A percentile compares a stretch with the other conserved stretches of the same genome.
Conservation (phyloP, 192 early-diverging fungal genomes). For the Coemansia sp. region DNA sequence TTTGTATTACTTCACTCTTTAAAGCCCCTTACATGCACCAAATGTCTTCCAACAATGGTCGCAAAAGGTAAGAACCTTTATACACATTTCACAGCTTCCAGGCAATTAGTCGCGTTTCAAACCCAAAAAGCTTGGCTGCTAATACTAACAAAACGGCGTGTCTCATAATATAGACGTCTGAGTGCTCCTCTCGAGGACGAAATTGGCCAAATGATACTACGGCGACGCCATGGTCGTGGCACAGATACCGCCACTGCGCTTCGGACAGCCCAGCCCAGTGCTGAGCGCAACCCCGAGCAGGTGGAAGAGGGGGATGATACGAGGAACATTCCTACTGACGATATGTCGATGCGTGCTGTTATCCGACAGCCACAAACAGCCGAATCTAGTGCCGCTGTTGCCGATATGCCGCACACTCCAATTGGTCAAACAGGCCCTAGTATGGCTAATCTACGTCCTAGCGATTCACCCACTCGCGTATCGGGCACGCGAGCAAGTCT, state of each 20-base stretch:
- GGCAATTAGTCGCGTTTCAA: not conserved
- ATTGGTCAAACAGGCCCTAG: not conserved
- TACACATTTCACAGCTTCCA: not conserved
- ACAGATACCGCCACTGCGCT: not conserved
- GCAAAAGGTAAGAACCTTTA: not conserved
- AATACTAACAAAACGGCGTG: not conserved
- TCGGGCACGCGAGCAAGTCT: not conserved
- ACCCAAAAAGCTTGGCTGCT: not conserved
- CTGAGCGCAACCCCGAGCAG: not conserved
- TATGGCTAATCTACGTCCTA: not conserved
- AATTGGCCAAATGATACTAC: not conserved
- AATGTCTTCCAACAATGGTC: not conserved
- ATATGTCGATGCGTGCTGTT: not conserved
- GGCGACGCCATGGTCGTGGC: not conserved
- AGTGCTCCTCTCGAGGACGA: not conserved
- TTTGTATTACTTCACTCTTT: not conserved
- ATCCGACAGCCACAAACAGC: not conserved
- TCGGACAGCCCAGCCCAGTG: not conserved
- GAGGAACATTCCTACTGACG: not conserved
- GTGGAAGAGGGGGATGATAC: not conserved
- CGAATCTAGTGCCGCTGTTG: not conserved
- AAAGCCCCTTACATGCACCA: not conserved
- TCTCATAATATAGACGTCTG: not conserved
- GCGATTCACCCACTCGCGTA: not conserved
- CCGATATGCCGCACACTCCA: not conserved